Base-by-base conservation (phyloP, 371 early-diverging fungal species). In the Mucor racemosus region DNA sequence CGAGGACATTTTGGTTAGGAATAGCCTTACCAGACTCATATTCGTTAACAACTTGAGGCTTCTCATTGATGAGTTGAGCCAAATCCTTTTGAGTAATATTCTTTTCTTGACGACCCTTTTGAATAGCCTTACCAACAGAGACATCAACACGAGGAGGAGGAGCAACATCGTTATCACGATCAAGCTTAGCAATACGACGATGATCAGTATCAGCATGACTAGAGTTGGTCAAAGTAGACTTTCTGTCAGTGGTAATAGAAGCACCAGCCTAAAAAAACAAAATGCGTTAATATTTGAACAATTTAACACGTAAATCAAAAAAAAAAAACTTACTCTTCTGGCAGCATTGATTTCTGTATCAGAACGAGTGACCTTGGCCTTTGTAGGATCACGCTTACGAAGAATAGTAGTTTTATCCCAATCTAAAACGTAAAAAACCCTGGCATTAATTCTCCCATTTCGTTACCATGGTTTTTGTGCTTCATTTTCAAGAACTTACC, bases 1-100 rank as follows among this genome's bases (percentile, higher is more conserved):
- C 88, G 40, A 98, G 86, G 44, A 96, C 80, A 78, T 96, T 94
- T 80, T 95, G 97, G 84, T 95, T 95, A 59, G 97, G 97, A 72
- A 93, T 89, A 46, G 93, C 89, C 87, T 76, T 90, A 80, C 95
- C 94, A 69, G 88, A 78, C 77, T 98, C 98, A 66, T 95, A 98
- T 73, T 96, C 97, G 76, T 91, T 89, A 71, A 84, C 90, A 66
- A 91, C 87, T 67, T 88, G 90, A 72, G 89, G 89, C 86, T 93
- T 94, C 72, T 95, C 95, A 62, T 93, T 94, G 61, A 94, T 86
- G 72, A 80, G 78, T 64, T 82, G 89, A 56, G 92, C 96, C 34
- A 97, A 84, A 19, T 96, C 94, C 90, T 96, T 96, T 76, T 98
- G 97, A 21, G 92, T 95, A 75, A 91, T 55, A 6, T 80, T 77